Conservation (phyloP, 768 basidiomycete species). For the Tubosaeta brunneosetosa region DNA sequence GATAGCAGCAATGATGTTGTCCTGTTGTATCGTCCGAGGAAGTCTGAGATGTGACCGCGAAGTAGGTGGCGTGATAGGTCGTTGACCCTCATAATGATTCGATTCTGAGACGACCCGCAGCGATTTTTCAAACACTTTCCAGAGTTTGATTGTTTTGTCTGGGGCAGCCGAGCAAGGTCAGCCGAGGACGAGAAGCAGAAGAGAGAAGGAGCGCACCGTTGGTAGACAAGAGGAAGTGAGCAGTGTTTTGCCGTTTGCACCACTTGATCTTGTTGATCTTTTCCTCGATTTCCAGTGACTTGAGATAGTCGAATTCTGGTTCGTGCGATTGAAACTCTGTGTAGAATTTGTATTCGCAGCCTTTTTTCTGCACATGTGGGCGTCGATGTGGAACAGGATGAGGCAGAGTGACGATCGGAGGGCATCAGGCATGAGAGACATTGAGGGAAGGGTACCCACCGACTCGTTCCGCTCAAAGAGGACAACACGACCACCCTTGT, state of each 20-base stretch:
- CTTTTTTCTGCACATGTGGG: slow-evolving; percentile 75
- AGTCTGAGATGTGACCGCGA: slow-evolving; percentile 63
- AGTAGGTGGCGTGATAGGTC: slow-evolving; percentile 60
- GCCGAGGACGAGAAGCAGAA: not conserved
- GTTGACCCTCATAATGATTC: slow-evolving; percentile 82
- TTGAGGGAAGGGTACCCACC: slow-evolving; percentile 44
- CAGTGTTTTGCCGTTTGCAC: slow-evolving; percentile 97
- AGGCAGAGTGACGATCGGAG: slow-evolving; percentile 23
- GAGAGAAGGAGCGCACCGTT: slow-evolving; percentile 60
- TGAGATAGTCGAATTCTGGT: slow-evolving; percentile 99
- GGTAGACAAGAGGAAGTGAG: slow-evolving; percentile 95
- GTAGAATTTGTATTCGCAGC: slow-evolving; percentile 99
- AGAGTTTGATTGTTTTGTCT: slow-evolving; percentile 99
- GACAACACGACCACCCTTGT: slow-evolving; percentile 98
- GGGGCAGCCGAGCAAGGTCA: slow-evolving; percentile 6
- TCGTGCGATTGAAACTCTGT: slow-evolving; percentile 99
- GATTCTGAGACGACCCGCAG: slow-evolving; percentile 95
- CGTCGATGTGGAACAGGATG: slow-evolving; percentile 16
- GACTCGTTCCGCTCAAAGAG: slow-evolving; percentile 97
- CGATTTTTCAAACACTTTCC: slow-evolving; percentile 99
- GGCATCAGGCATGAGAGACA: slow-evolving; percentile 28
- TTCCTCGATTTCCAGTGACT: slow-evolving; percentile 99
- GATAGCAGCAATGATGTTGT: slow-evolving; percentile 97
- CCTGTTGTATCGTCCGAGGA: slow-evolving; percentile 89
- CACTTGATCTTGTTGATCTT: slow-evolving; percentile 99